phyloP scores from a whole-genome alignment of 306 rosid genomes.

The Casuarina cunninghamiana region DNA sequence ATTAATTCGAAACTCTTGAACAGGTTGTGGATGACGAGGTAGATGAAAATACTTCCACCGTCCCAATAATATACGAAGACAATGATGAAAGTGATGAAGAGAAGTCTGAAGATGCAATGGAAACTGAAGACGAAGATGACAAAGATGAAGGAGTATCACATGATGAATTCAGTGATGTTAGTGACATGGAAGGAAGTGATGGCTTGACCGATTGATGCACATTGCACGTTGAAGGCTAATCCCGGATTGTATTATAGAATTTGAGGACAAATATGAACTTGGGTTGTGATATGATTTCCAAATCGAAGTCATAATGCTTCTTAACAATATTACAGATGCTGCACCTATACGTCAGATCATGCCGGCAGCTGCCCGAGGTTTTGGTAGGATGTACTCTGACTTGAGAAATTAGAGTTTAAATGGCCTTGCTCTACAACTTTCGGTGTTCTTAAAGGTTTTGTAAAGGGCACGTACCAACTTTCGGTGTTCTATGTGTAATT shows the following conservation, averaged over 20 bases:
- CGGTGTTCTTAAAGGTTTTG: no score
- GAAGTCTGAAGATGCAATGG: constrained; percentile 65
- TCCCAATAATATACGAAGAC: constrained; percentile 62
- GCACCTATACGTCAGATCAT: no score
- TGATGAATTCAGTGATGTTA: constrained; percentile 40
- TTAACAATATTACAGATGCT: no score
- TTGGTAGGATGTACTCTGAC: no score
- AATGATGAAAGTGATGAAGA: constrained; percentile 60
- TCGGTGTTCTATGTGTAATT: no score
- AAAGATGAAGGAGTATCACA: constrained; percentile 36
- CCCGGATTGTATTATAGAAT: neutral
- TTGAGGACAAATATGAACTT: neutral
- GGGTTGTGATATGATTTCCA: neutral
- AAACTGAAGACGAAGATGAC: constrained; percentile 44
- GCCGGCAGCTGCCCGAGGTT: no score
- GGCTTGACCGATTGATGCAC: constrained; percentile 37
- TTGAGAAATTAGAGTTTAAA: no score
- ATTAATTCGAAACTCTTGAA: neutral
- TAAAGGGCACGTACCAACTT: no score
- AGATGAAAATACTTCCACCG: constrained; percentile 38
- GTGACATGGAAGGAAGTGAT: constrained; percentile 49
- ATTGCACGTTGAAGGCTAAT: neutral
- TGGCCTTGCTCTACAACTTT: no score
- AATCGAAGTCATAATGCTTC: neutral
- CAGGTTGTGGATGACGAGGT: constrained; percentile 57